Percentiles rank a stretch among this genome's conserved stretches.
Conservation (phyloP, 495 filamentous ascomycete genomes). For the Penicillium dipodomyicola region DNA sequence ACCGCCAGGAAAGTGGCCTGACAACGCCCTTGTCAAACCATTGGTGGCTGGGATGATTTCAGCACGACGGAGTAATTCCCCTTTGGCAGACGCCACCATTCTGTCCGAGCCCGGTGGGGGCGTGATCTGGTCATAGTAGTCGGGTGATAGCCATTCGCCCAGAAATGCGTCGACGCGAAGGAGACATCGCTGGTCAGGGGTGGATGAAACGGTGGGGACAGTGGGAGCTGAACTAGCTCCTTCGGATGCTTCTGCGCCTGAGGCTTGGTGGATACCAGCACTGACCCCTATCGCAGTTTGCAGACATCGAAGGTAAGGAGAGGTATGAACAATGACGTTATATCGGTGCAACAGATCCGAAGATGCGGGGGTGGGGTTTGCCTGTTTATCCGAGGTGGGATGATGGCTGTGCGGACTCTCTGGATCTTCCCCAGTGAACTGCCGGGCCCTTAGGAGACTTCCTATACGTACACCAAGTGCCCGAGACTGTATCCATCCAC, state of each 20-base stretch:
- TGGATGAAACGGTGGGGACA: slow-evolving; percentile 6
- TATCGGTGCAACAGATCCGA: slow-evolving; percentile 57
- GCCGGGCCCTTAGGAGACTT: slow-evolving; percentile 57
- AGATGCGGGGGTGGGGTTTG: slow-evolving; percentile 23
- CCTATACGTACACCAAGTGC: slow-evolving; percentile 77
- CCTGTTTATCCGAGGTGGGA: slow-evolving; percentile 16
- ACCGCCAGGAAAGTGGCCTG: slow-evolving; percentile 60
- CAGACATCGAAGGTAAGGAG: slow-evolving; percentile 87
- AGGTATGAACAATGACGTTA: slow-evolving; percentile 82
- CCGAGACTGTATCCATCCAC: slow-evolving; percentile 85
- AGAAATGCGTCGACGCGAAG: slow-evolving; percentile 87
- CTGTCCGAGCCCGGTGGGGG: slow-evolving; percentile 80
- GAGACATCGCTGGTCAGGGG: slow-evolving; percentile 27
- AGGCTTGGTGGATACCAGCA: slow-evolving; percentile 74
- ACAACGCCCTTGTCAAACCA: slow-evolving; percentile 24
- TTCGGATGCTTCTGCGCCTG: slow-evolving; percentile 19
- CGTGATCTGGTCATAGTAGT: slow-evolving; percentile 90
- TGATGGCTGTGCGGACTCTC: slow-evolving; percentile 14
- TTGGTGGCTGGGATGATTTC: slow-evolving; percentile 41
- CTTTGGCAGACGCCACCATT: slow-evolving; percentile 85
- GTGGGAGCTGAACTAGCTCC: slow-evolving; percentile 8
- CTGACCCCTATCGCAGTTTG: slow-evolving; percentile 90
- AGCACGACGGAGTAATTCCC: slow-evolving; percentile 70
- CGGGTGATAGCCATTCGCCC: slow-evolving; percentile 90
- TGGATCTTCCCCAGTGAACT: slow-evolving; percentile 25